Conservation (phyloP, 2,329 filamentous ascomycete genomes). For the Botrytis deweyae region DNA sequence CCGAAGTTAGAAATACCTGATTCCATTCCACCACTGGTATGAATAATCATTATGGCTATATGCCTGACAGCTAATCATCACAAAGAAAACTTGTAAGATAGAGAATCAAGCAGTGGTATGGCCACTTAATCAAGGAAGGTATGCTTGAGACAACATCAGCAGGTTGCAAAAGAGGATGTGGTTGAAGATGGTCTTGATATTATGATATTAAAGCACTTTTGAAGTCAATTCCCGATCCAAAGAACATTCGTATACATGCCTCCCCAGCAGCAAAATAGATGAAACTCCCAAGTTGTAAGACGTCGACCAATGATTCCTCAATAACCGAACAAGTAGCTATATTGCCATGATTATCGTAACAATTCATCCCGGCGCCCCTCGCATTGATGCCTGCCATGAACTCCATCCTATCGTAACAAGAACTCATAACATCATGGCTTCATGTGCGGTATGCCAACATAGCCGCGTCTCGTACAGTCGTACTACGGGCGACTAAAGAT, state of each 20-base stretch:
- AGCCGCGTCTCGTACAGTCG: too few species aligned
- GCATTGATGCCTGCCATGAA: background rate
- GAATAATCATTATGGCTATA: background rate
- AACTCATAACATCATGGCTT: background rate
- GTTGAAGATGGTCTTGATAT: background rate
- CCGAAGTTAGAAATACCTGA: background rate
- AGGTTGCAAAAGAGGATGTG: background rate
- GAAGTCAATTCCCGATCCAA: background rate
- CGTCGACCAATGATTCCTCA: background rate
- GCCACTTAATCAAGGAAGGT: background rate
- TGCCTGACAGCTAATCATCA: background rate
- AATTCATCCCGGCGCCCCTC: background rate
- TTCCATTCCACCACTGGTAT: background rate
- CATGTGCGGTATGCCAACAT: background rate
- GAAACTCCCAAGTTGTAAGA: background rate
- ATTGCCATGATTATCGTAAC: background rate
- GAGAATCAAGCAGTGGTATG: background rate
- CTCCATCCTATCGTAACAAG: background rate
- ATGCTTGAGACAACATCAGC: background rate
- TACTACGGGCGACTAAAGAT: constrained; percentile 6
- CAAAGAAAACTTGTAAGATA: background rate
- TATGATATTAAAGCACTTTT: constrained; percentile 14
- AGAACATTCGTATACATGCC: background rate
- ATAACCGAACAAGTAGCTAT: background rate
- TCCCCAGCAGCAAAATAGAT: background rate